Evolutionary conservation across 108 stramenopile species (phyloP).

Genomic region (Conticribra guillardii): DNA sequence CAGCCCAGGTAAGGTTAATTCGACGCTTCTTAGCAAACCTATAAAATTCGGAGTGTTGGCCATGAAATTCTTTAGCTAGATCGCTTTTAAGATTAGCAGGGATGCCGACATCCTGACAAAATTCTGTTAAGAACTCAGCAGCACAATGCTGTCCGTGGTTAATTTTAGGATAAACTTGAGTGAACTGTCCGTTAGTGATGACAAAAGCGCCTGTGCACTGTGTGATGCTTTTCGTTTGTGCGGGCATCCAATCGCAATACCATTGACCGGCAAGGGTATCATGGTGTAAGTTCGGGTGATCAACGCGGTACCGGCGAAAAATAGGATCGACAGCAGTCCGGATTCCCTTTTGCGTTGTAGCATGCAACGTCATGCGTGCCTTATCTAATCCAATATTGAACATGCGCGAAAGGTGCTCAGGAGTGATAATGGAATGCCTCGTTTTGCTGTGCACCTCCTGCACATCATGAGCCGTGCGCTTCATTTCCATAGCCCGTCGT

Average conservation of each 20-base stretch:
- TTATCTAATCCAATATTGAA: slow-evolving; percentile 24
- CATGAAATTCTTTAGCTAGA: slow-evolving; percentile 13
- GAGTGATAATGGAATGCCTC: slow-evolving; percentile 18
- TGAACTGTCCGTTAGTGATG: slow-evolving; percentile 5
- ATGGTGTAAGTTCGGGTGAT: slow-evolving; percentile 23
- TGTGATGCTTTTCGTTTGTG: neutral
- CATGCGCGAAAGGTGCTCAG: slow-evolving; percentile 17
- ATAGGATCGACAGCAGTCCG: slow-evolving; percentile 21
- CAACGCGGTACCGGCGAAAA: slow-evolving; percentile 22
- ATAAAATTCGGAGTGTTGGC: slow-evolving; percentile 27
- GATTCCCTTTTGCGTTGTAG: slow-evolving; percentile 46
- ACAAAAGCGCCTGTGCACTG: slow-evolving; percentile 1
- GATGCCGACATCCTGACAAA: slow-evolving; percentile 24
- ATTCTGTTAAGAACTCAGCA: neutral
- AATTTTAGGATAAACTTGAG: slow-evolving; percentile 5
- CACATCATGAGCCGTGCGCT: too few species aligned
- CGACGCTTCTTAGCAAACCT: neutral
- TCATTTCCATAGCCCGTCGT: too few species aligned
- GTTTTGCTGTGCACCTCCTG: neutral
- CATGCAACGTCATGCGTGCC: slow-evolving; percentile 21
- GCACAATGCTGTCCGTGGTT: neutral
- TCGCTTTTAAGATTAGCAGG: slow-evolving; percentile 19
- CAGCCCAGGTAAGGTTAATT: slow-evolving; percentile 5
- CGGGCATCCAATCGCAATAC: neutral
- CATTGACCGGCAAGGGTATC: slow-evolving; percentile 5